phyloP scores from a whole-genome alignment of 306 rosid species.

The Clitoria ternatea region DNA sequence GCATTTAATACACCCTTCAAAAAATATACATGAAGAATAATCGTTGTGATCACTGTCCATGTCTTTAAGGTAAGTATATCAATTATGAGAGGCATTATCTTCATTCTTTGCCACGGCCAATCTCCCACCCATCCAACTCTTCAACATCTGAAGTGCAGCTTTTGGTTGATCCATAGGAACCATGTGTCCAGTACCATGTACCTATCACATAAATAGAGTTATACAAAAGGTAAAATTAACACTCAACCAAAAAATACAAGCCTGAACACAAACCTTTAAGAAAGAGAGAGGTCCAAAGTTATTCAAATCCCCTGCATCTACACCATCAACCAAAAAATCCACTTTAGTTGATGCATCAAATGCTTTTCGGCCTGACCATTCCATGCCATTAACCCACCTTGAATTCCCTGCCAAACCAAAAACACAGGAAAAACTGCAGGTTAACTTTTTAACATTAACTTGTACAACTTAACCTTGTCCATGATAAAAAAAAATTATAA shows the following conservation, averaged over 20 bases:
- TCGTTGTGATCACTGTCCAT: not conserved
- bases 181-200: conserved; percentile 78
- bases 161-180: conserved; percentile 97
- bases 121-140: conserved; percentile 62
- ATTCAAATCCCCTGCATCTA: conserved; percentile 58
- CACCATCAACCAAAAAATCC: conserved; percentile 54
- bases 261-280: conserved; percentile 48
- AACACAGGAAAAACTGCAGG: not conserved
- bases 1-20: not conserved
- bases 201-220: conserved; percentile 30
- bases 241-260: not conserved
- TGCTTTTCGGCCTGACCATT: conserved; percentile 68
- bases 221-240: not conserved
- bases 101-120: not conserved
- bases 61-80: not conserved
- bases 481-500: no score
- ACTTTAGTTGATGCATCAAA: conserved; percentile 39
- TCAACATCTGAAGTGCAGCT: conserved; percentile 73
- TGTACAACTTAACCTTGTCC: no score
- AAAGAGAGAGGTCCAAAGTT: conserved; percentile 71
- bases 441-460: no score
- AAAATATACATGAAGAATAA: not conserved
- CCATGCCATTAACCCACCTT: conserved; percentile 81
- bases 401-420: conserved; percentile 59
- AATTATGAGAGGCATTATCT: conserved; percentile 24